Evolutionary conservation across 768 basidiomycete species (phyloP), one percentile per base, ranked within the genome.

Genomic region (Mycena galopus): DNA sequence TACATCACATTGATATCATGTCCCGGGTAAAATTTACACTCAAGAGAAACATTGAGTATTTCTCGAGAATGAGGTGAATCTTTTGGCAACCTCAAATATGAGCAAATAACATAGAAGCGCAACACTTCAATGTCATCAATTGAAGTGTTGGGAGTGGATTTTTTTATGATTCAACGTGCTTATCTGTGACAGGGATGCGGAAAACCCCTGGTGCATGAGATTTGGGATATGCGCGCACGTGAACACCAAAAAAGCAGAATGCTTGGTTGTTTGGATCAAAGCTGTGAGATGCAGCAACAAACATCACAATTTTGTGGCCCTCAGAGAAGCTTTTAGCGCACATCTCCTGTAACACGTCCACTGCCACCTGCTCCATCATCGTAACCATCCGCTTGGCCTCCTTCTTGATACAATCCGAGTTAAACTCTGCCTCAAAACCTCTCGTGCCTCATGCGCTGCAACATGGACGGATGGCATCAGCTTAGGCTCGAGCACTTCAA

Each of bases 1-100:
- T 59, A n/a, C 10, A 37, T 25, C n/a, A 30, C 6, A 59, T 59
- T 39, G 58, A 59, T 59, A 59, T 59, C 23, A 16, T 25, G 10
- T 59, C 35, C 23, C n/a, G 37, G 58, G 35, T 14, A 37, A n/a
- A 35, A 39, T 39, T 59, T 39, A 59, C 35, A 4, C 6, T 39
- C 39, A 11, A 17, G 23, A 39, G n/a, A 4, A 35, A 59, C n/a
- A n/a, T 59, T 59, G 3, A 37, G 58, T 59, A 59, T 4, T 39
- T 59, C 11, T n/a, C n/a, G 35, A 59, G 58, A 59, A 59, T 10
- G 58, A 59, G 35, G n/a, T 35, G 23, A 59, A 39, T 59, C 35
- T 59, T 59, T 37, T 35, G 3, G 10, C n/a, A 11, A 59, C n/a
- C n/a, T 29, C 33, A 59, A 35, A 59, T 59, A 59, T 59, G 56